Percentiles rank a stretch among this genome's conserved stretches.
Evolutionary conservation across 768 basidiomycete species (phyloP).

Genomic region (Macrocybe gigantea): DNA sequence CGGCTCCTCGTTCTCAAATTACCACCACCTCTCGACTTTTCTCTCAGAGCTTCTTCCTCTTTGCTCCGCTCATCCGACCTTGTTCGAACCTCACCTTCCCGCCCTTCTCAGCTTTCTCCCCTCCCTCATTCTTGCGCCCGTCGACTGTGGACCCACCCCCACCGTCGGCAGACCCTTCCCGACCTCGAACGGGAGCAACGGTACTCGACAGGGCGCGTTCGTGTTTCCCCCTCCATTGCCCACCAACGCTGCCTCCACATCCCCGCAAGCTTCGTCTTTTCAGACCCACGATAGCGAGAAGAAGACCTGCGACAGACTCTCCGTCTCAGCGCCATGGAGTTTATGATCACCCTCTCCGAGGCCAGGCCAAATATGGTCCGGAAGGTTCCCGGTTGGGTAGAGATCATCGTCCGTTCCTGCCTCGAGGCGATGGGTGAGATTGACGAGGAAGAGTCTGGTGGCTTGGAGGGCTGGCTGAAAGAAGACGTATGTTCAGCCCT

Average conservation of each 20-base stretch:
- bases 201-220: slow-evolving; percentile 29
- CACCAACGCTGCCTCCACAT: neutral
- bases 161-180: slow-evolving; percentile 44
- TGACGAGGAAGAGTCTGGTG: slow-evolving; percentile 37
- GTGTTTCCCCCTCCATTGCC: slow-evolving; percentile 29
- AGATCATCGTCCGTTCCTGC: slow-evolving; percentile 66
- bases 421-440: slow-evolving; percentile 80
- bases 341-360: slow-evolving; percentile 80
- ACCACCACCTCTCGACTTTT: slow-evolving; percentile 55
- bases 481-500: slow-evolving; percentile 56
- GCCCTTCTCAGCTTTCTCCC: slow-evolving; percentile 68
- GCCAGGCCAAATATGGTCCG: slow-evolving; percentile 65
- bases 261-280: neutral
- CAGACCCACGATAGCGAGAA: slow-evolving; percentile 33
- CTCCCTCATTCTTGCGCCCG: slow-evolving; percentile 56
- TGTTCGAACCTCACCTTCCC: slow-evolving; percentile 72
- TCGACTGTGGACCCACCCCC: slow-evolving; percentile 45
- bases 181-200: slow-evolving; percentile 11
- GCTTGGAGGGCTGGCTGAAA: slow-evolving; percentile 55
- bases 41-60: slow-evolving; percentile 67
- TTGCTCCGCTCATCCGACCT: slow-evolving; percentile 54
- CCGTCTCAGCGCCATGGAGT: slow-evolving; percentile 70
- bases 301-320: slow-evolving; percentile 67
- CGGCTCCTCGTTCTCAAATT: slow-evolving; percentile 24
- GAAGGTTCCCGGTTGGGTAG: slow-evolving; percentile 65